Evolutionary conservation across 2,329 filamentous ascomycete genomes (phyloP).

Genomic region (Lachnellula subtilissima): DNA sequence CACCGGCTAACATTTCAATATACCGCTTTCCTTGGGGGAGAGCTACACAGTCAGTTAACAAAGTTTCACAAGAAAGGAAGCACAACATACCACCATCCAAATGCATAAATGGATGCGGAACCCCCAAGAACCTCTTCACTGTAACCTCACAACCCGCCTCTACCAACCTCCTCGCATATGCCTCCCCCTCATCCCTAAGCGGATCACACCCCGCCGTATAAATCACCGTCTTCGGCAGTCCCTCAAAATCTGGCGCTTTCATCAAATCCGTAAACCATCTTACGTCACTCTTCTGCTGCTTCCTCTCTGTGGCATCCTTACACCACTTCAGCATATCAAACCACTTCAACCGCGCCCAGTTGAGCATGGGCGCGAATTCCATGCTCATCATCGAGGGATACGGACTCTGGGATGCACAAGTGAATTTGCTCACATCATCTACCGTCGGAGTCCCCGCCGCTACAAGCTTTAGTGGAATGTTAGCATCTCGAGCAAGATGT

Average conservation of each 20-base stretch:
- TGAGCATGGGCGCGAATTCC: slow-evolving; percentile 39
- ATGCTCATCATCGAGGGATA: slow-evolving; percentile 39
- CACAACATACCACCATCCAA: slow-evolving; percentile 33
- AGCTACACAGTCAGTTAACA: not conserved
- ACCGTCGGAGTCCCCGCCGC: slow-evolving; percentile 50
- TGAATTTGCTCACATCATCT: slow-evolving; percentile 41
- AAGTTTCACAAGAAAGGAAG: not conserved
- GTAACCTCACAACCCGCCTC: slow-evolving; percentile 43
- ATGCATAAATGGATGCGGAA: slow-evolving; percentile 48
- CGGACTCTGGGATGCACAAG: slow-evolving; percentile 35
- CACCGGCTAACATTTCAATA: not conserved
- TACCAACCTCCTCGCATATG: slow-evolving; percentile 39
- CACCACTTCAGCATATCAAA: slow-evolving; percentile 35
- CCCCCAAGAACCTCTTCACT: slow-evolving; percentile 41
- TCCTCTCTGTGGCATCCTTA: slow-evolving; percentile 15
- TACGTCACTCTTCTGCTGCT: slow-evolving; percentile 20
- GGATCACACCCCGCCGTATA: slow-evolving; percentile 42
- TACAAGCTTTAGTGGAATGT: slow-evolving; percentile 36
- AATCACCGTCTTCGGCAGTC: slow-evolving; percentile 36
- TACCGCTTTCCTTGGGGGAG: not conserved
- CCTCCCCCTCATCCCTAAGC: slow-evolving; percentile 45
- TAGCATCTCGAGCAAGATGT: slow-evolving; percentile 35
- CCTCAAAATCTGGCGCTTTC: slow-evolving; percentile 32
- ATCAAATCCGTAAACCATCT: slow-evolving; percentile 32
- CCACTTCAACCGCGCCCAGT: slow-evolving; percentile 40